These are phyloP conservation scores for Amphirosellinia nigrospora DNA, from an alignment of 495 filamentous ascomycete species.

Conservation along the genomic window DNA sequence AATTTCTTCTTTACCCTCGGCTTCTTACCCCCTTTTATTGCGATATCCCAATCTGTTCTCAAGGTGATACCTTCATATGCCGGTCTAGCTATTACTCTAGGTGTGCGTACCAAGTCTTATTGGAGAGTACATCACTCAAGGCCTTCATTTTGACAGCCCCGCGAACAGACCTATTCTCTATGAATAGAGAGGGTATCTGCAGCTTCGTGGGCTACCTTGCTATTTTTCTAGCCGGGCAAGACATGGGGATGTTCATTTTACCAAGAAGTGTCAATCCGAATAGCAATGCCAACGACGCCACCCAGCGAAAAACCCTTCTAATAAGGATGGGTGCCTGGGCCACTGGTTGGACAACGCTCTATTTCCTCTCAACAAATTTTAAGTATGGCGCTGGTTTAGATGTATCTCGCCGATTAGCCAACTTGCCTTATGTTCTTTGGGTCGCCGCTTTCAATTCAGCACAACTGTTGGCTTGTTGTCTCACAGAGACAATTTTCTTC, in stretches of 20 bases:
- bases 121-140: constrained; percentile 80
- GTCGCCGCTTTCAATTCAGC: constrained; percentile 83
- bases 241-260: constrained; percentile 77
- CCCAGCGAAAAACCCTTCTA: constrained; percentile 62
- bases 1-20: constrained; percentile 99
- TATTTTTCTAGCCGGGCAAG: constrained; percentile 91
- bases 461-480: constrained; percentile 78
- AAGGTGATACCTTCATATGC: constrained; percentile 73
- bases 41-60: constrained; percentile 75
- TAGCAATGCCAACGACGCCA: constrained; percentile 38
- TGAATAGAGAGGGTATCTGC: constrained; percentile 93
- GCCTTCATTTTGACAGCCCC: constrained; percentile 84
- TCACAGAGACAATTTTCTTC: constrained; percentile 78
- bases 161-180: constrained; percentile 75
- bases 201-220: constrained; percentile 93
- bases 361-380: constrained; percentile 68
- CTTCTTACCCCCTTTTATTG: constrained; percentile 86
- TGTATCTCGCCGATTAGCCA: constrained; percentile 89
- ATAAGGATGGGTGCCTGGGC: constrained; percentile 65
- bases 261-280: constrained; percentile 59
- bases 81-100: constrained; percentile 69
- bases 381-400: constrained; percentile 70
- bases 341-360: constrained; percentile 69
- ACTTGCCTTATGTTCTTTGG: constrained; percentile 94
- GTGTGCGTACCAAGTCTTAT: constrained; percentile 69